Evolutionary conservation across 345 rosid species (phyloP), one percentile per base, ranked within the genome.

Genomic region (Salix brachista): DNA sequence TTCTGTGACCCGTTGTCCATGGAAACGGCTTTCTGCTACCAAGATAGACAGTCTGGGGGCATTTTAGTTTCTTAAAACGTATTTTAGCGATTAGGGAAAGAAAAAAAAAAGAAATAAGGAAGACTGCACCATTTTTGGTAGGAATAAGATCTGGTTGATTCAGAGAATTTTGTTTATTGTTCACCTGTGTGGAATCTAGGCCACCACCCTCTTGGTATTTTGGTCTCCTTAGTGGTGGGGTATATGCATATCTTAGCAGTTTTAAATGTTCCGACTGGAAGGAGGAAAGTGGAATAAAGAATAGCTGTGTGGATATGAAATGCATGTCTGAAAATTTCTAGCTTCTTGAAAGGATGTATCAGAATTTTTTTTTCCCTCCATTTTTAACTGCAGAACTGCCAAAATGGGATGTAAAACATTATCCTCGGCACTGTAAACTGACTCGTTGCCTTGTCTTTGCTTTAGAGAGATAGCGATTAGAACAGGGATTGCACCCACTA

Each of bases 231-330:
- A 54, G 58, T 72, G 65, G 69, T 21, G 41, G 69, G 65, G 76
- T 32, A 46, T 44, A 30, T 69, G 79, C 80, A 48, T 52, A 67
- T 73, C 74, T 82, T 82, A 69, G 80, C 70, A 80, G 75, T 54
- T 65, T 48, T 72, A 37, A 23, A 42, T 72, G 80, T 77, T 71
- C 73, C 62, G 67, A 74, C 71, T 65, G 69, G 37, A 34, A 34
- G 73, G 41, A 54, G 80, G 50, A 21, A 76, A 72, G 60, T 8
- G 25, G 73, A 37, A 37, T 71, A 70, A 71, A 58, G 69, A 72
- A 62, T 70, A 70, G 67, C 65, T 73, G 64, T 23, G 30, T 41
- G 41, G 18, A 32, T 68, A 44, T 32, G 50, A 64, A 66, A 64
- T 50, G 54, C 62, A 14, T 77, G 52, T 13, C 50, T 74, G 60